Percentiles rank a stretch among this genome's conserved stretches.
phyloP scores from a whole-genome alignment of 192 early-diverging fungal genomes.

The Linnemannia hyalina region DNA sequence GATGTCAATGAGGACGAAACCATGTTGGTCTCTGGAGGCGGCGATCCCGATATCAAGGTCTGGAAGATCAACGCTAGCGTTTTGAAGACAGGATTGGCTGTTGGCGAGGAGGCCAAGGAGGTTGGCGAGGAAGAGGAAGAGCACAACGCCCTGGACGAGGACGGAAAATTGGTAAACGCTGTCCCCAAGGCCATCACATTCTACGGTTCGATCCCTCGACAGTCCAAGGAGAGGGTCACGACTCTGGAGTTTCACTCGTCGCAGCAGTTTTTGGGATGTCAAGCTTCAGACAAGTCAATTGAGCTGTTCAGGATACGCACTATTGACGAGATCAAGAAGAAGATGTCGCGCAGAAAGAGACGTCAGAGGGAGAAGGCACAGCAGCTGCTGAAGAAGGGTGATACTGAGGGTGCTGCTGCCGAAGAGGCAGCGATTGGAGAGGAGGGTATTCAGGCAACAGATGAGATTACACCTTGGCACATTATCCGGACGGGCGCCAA shows the following conservation, averaged over 20 bases:
- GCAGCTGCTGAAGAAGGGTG: conserved; percentile 63
- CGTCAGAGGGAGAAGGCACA: conserved; percentile 80
- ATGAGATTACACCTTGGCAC: conserved; percentile 81
- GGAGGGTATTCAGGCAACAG: conserved; percentile 74
- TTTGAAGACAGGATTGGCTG: conserved; percentile 69
- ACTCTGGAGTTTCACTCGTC: conserved; percentile 86
- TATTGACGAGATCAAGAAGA: conserved; percentile 87
- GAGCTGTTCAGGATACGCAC: conserved; percentile 88
- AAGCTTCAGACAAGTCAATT: conserved; percentile 82
- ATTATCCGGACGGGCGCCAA: conserved; percentile 84
- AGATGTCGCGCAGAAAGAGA: conserved; percentile 82
- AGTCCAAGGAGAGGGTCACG: conserved; percentile 84
- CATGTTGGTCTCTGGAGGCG: conserved; percentile 86
- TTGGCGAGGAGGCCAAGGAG: conserved; percentile 55
- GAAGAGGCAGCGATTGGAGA: conserved; percentile 51
- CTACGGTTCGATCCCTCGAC: conserved; percentile 83
- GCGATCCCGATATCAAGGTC: conserved; percentile 86
- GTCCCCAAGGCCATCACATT: conserved; percentile 77
- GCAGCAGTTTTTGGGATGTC: conserved; percentile 82
- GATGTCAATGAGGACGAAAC: conserved; percentile 75
- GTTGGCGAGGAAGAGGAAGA: conserved; percentile 56
- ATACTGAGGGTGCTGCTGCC: conserved; percentile 55
- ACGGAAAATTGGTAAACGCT: conserved; percentile 26
- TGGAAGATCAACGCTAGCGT: conserved; percentile 84
- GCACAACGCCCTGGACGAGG: not conserved